These are phyloP conservation scores for Capronia epimyces DNA, from an alignment of 2,329 filamentous ascomycete genomes.

Conservation along the genomic window DNA sequence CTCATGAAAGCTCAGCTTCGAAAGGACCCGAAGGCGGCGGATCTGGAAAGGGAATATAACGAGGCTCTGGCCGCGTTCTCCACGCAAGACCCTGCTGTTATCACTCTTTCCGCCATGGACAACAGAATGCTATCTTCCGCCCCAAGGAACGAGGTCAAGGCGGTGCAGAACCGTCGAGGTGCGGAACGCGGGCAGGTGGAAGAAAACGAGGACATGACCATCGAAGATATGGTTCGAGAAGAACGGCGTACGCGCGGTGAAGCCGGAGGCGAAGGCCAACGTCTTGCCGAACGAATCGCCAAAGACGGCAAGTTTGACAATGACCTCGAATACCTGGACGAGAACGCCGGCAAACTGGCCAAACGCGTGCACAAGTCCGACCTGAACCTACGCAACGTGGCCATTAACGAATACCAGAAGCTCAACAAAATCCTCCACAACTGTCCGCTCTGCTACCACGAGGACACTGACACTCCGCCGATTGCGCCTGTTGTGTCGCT, in stretches of 20 bases:
- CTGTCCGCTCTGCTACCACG: conserved; percentile 88
- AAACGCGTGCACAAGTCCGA: conserved; percentile 82
- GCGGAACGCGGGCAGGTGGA: conserved; percentile 77
- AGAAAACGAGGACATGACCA: conserved; percentile 90
- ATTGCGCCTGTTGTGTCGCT: conserved; percentile 80
- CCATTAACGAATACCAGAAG: conserved; percentile 83
- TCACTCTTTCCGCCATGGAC: conserved; percentile 82
- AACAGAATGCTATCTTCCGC: conserved; percentile 81
- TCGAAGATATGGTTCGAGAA: conserved; percentile 95
- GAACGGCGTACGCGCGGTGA: conserved; percentile 79
- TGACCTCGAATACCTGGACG: conserved; percentile 94
- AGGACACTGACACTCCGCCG: conserved; percentile 72
- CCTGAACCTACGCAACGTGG: conserved; percentile 77
- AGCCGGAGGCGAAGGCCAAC: conserved; percentile 70
- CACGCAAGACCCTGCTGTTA: conserved; percentile 59
- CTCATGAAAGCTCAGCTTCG: conserved; percentile 94
- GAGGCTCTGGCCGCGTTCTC: conserved; percentile 61
- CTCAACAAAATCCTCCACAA: conserved; percentile 79
- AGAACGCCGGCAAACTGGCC: conserved; percentile 86
- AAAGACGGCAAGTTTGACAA: conserved; percentile 88
- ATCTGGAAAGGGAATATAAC: conserved; percentile 80
- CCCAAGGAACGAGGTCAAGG: conserved; percentile 67
- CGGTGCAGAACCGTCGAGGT: conserved; percentile 73
- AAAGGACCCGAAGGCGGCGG: conserved; percentile 65
- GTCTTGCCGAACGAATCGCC: conserved; percentile 85